These are phyloP conservation scores for Thermothielavioides terrestris DNA, from an alignment of 495 filamentous ascomycete genomes.

Conservation along the genomic window DNA sequence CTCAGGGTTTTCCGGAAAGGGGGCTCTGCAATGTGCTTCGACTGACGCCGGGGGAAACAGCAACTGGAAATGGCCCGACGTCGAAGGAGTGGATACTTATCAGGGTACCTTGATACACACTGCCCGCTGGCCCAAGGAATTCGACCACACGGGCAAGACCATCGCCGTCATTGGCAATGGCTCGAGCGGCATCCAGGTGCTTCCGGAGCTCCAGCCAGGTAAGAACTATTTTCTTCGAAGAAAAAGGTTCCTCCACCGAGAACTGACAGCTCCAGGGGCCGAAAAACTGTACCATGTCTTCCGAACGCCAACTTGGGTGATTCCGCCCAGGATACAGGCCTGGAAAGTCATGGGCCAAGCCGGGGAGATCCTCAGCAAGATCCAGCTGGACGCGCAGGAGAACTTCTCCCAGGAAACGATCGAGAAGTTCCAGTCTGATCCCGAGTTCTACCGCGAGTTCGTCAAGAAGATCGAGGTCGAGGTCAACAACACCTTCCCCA, in stretches of 20 bases:
- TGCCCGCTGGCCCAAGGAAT: slow-evolving; percentile 48
- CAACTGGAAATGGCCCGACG: slow-evolving; percentile 55
- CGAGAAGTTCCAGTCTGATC: slow-evolving; percentile 38
- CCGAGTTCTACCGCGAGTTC: slow-evolving; percentile 27
- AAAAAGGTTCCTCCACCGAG: background rate
- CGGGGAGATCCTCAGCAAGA: slow-evolving; percentile 15
- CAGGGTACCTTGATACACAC: slow-evolving; percentile 50
- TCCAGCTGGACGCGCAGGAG: slow-evolving; percentile 28
- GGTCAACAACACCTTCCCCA: slow-evolving; percentile 39
- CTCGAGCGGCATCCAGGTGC: slow-evolving; percentile 50
- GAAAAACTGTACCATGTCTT: slow-evolving; percentile 42
- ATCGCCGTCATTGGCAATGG: slow-evolving; percentile 54
- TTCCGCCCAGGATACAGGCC: slow-evolving; percentile 41
- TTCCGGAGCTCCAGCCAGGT: slow-evolving; percentile 52
- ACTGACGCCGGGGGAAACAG: slow-evolving; percentile 25
- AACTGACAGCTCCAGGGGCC: slow-evolving; percentile 26
- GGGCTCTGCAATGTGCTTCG: background rate
- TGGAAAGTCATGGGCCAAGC: slow-evolving; percentile 37
- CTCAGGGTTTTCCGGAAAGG: too few relatives aligned
- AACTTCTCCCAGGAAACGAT: slow-evolving; percentile 38
- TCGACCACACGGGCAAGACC: slow-evolving; percentile 48
- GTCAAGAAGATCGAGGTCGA: slow-evolving; percentile 34
- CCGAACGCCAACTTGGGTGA: slow-evolving; percentile 60
- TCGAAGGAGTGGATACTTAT: slow-evolving; percentile 40
- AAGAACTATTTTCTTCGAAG: slow-evolving; percentile 11